phyloP scores from a whole-genome alignment of 2,329 filamentous ascomycete species.

The Lecanoromycetidae sp. region DNA sequence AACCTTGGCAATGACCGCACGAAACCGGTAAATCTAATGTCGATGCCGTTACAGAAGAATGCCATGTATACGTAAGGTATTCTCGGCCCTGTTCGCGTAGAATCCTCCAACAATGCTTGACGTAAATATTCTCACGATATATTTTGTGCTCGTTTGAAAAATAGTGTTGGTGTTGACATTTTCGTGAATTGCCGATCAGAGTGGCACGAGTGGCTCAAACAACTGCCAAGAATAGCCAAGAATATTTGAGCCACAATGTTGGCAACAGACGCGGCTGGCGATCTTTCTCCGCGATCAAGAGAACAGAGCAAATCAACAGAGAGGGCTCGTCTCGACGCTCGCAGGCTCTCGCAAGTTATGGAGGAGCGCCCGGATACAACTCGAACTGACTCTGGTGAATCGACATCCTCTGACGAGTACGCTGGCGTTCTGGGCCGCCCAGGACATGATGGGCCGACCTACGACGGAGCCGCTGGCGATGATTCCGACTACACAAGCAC shows the following conservation, averaged over 20 bases:
- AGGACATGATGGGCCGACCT: constrained; percentile 13
- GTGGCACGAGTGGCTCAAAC: constrained; percentile 4
- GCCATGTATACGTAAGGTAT: not conserved
- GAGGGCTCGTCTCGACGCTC: constrained; percentile 1
- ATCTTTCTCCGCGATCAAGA: constrained; percentile 1
- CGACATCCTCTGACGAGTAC: constrained; percentile 21
- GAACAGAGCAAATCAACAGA: not conserved
- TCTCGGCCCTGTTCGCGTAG: not conserved
- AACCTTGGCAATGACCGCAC: constrained; percentile 7
- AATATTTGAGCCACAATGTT: constrained; percentile 1
- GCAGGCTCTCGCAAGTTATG: constrained; percentile 9
- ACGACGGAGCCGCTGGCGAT: constrained; percentile 9
- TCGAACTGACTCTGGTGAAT: constrained; percentile 30
- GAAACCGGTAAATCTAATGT: constrained; percentile 6
- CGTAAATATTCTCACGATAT: not conserved
- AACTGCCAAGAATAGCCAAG: constrained; percentile 3
- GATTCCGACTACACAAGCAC: constrained; percentile 19
- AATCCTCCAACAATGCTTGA: not conserved
- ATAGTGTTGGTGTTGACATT: not conserved
- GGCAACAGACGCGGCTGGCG: not conserved
- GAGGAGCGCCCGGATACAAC: constrained; percentile 32
- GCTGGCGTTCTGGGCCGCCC: constrained; percentile 21
- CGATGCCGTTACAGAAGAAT: not conserved
- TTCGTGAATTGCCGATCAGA: not conserved
- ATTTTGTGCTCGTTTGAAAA: too few species aligned